Conservation (phyloP, 768 basidiomycete species). For the Leccinum barrowsii region DNA sequence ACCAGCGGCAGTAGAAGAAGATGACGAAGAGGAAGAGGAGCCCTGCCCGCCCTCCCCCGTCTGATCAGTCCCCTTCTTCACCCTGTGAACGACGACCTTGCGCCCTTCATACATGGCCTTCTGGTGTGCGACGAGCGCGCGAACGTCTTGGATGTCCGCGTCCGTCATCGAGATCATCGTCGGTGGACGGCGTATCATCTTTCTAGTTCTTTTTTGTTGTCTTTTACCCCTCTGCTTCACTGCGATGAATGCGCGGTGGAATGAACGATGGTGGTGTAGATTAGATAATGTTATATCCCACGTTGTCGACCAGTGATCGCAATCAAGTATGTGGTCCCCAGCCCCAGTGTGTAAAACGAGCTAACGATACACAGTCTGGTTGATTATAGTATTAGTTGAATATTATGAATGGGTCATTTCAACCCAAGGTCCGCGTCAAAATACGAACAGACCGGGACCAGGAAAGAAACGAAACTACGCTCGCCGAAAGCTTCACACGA, state of each 20-base stretch:
- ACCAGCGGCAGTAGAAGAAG: neutral
- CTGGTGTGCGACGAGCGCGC: slow-evolving; percentile 53
- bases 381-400: neutral
- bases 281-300: neutral
- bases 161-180: slow-evolving; percentile 77
- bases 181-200: slow-evolving; percentile 74
- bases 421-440: neutral
- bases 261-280: neutral
- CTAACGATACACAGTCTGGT: neutral
- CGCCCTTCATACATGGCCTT: slow-evolving; percentile 40
- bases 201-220: neutral
- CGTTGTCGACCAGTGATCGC: neutral
- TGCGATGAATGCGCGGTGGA: no score
- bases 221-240: no score
- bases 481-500: slow-evolving; percentile 8
- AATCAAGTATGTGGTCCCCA: no score
- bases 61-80: slow-evolving; percentile 44
- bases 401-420: neutral
- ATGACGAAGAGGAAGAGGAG: neutral
- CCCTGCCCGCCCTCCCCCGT: neutral
- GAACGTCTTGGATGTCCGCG: slow-evolving; percentile 74
- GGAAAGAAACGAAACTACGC: no score
- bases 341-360: neutral
- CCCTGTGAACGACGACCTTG: slow-evolving; percentile 36
- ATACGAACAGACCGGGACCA: neutral